These are phyloP conservation scores for Collybiopsis luxurians DNA, from an alignment of 768 basidiomycete genomes.

Conservation along the genomic window DNA sequence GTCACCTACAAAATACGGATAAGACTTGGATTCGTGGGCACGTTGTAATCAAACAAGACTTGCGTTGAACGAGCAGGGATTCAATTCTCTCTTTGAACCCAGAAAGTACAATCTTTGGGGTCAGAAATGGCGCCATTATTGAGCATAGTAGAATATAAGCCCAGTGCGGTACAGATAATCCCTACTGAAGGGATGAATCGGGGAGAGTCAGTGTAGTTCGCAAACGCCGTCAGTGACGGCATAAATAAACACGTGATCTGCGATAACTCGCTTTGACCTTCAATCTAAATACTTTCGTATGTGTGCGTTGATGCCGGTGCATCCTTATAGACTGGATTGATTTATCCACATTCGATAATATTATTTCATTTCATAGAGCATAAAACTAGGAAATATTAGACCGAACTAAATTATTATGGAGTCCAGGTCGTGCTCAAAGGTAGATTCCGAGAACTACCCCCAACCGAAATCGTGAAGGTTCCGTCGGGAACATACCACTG, in stretches of 20 bases:
- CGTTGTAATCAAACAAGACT: neutral
- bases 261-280: too few species aligned
- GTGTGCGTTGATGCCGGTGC: too few species aligned
- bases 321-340: too few species aligned
- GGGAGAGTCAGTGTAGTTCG: too few species aligned
- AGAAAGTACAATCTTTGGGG: conserved; percentile 30
- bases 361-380: too few species aligned
- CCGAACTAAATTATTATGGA: neutral
- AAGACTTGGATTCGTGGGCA: neutral
- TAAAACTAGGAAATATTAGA: too few species aligned
- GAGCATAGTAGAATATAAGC: neutral
- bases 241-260: too few species aligned
- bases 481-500: conserved; percentile 29
- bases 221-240: too few species aligned
- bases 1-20: conserved; percentile 39
- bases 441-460: conserved; percentile 20
- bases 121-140: conserved; percentile 36
- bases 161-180: too few species aligned
- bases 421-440: conserved; percentile 6
- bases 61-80: conserved; percentile 44
- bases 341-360: too few species aligned
- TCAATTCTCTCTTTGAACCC: conserved; percentile 52
- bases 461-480: conserved; percentile 28
- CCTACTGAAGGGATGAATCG: too few species aligned
- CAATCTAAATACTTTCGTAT: too few species aligned